Percentiles rank a stretch among this genome's conserved stretches.
These are phyloP conservation scores for Cordyceps fumosorosea DNA, from an alignment of 2,329 filamentous ascomycete genomes.

Conservation along the genomic window DNA sequence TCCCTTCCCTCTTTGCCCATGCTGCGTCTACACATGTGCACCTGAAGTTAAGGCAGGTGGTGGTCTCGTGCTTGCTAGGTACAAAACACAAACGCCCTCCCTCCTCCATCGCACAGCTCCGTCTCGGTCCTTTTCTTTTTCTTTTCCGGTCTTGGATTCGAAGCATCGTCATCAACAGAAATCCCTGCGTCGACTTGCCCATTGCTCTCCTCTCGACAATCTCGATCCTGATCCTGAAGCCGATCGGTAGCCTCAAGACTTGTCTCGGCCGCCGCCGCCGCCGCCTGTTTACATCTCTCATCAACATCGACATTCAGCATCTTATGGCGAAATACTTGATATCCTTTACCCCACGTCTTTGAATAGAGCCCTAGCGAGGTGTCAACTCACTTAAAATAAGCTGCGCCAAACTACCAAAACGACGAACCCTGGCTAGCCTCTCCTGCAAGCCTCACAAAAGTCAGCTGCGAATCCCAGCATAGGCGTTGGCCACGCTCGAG, in stretches of 20 bases:
- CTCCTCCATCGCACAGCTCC: background rate
- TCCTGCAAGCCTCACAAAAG: slow-evolving; percentile 2
- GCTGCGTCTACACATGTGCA: background rate
- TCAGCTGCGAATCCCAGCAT: background rate
- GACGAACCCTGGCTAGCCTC: background rate
- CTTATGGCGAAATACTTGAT: background rate
- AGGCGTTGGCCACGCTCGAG: background rate
- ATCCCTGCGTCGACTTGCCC: too few species aligned
- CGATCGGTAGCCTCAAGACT: too few species aligned
- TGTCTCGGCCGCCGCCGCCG: too few species aligned
- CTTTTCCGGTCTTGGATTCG: background rate
- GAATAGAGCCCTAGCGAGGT: background rate
- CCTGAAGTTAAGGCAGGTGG: too few species aligned
- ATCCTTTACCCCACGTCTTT: background rate
- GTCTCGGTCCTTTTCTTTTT: background rate
- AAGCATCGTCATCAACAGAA: background rate
- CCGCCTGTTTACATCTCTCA: too few species aligned
- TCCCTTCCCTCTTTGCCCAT: background rate
- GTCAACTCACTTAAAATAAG: background rate
- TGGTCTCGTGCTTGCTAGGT: background rate
- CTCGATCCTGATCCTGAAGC: too few species aligned
- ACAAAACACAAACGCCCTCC: background rate
- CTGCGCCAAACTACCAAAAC: background rate
- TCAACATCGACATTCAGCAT: background rate
- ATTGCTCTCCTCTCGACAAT: too few species aligned